Conservation (phyloP, 2,329 filamentous ascomycete species). For the Pseudogymnoascus sp. region DNA sequence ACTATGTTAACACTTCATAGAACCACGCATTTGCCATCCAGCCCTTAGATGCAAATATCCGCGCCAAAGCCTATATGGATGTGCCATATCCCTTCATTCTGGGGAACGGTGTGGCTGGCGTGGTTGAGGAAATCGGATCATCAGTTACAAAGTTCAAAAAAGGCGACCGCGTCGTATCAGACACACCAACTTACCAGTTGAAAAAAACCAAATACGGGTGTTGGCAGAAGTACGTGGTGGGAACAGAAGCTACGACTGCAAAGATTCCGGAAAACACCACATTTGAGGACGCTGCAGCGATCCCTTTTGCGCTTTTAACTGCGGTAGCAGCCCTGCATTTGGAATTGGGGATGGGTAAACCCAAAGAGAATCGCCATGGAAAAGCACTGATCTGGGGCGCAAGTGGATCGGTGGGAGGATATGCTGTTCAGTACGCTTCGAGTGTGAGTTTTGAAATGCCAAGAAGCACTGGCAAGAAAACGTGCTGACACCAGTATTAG, state of each 20-base stretch:
- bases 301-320: slow-evolving; percentile 22
- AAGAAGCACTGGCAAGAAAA: background rate
- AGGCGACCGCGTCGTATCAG: slow-evolving; percentile 45
- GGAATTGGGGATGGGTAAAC: background rate
- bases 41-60: slow-evolving; percentile 31
- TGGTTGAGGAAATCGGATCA: slow-evolving; percentile 45
- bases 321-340: slow-evolving; percentile 19
- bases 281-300: slow-evolving; percentile 22
- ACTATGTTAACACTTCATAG: background rate
- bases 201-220: slow-evolving; percentile 20
- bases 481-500: background rate
- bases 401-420: slow-evolving; percentile 20
- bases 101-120: slow-evolving; percentile 50
- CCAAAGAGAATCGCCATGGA: background rate
- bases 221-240: slow-evolving; percentile 35
- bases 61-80: slow-evolving; percentile 34
- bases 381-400: slow-evolving; percentile 23
- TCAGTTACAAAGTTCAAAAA: slow-evolving; percentile 37
- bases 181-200: background rate
- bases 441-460: background rate
- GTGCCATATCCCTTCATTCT: slow-evolving; percentile 34
- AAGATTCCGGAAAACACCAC: slow-evolving; percentile 19
- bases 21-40: slow-evolving; percentile 38
- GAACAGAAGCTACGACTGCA: slow-evolving; percentile 27
- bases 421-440: slow-evolving; percentile 19